Evolutionary conservation across 495 filamentous ascomycete genomes (phyloP).

Genomic region (Hypoxylon crocopeplum): DNA sequence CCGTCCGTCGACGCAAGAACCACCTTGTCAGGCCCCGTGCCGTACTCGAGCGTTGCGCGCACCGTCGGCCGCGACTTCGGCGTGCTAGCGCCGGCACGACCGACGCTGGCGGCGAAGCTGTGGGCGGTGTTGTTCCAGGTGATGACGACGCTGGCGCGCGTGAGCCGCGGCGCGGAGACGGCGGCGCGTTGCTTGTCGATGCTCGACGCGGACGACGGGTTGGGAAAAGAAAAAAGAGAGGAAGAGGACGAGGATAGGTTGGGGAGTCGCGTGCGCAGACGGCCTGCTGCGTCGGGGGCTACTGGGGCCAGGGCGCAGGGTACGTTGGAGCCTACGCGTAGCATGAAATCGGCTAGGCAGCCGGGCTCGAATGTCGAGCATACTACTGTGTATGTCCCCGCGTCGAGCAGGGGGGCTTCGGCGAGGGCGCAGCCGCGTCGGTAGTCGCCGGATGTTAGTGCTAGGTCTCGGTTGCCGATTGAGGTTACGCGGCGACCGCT

Average conservation of each 20-base stretch:
- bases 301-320: conserved; percentile 62
- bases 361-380: conserved; percentile 85
- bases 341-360: conserved; percentile 74
- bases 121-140: not conserved
- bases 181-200: conserved; percentile 63
- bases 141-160: conserved; percentile 60
- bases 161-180: conserved; percentile 61
- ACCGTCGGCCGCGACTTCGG: conserved; percentile 57
- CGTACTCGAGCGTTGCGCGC: conserved; percentile 69
- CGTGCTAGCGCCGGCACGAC: conserved; percentile 35
- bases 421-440: conserved; percentile 76
- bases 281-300: conserved; percentile 71
- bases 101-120: not conserved
- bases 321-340: conserved; percentile 70
- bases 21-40: conserved; percentile 70
- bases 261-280: conserved; percentile 60
- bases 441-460: conserved; percentile 84
- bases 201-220: not conserved
- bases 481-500: conserved; percentile 70
- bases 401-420: conserved; percentile 60
- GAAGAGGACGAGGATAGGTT: too few relatives aligned
- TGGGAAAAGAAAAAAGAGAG: too few relatives aligned
- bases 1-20: conserved; percentile 61
- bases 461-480: conserved; percentile 76
- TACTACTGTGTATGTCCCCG: conserved; percentile 84